Conservation (phyloP, 202 grass and related monocot genomes). For the Zizania palustris region DNA sequence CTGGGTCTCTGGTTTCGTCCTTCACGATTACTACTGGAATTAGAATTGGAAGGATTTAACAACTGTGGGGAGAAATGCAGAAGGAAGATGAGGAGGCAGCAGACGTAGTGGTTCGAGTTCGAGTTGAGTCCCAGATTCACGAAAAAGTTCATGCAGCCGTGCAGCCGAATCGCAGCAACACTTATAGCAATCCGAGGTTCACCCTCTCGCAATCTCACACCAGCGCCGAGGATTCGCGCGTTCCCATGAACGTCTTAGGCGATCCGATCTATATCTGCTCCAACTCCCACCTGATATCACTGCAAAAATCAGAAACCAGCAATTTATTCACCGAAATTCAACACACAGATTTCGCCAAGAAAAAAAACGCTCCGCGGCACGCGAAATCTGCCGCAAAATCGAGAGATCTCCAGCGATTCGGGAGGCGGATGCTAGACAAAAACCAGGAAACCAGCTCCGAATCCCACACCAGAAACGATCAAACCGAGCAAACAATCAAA, state of each 20-base stretch:
- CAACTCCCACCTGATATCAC: slow-evolving; percentile 10
- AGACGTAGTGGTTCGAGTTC: slow-evolving; percentile 96
- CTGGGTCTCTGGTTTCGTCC: slow-evolving; percentile 34
- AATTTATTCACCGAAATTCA: background rate
- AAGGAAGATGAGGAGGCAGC: slow-evolving; percentile 89
- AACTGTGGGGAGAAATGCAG: slow-evolving; percentile 95
- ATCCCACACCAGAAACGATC: background rate
- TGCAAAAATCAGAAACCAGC: slow-evolving; percentile 38
- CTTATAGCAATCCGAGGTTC: slow-evolving; percentile 19
- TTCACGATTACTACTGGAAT: slow-evolving; percentile 53
- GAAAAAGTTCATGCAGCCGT: slow-evolving; percentile 90
- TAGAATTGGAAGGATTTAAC: slow-evolving; percentile 48
- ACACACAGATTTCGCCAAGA: background rate
- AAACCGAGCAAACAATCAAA: slow-evolving; percentile 9
- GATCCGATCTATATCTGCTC: background rate
- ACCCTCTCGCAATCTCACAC: slow-evolving; percentile 44
- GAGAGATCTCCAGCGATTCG: background rate
- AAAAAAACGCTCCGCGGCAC: background rate
- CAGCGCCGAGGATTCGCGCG: background rate
- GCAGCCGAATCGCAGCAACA: slow-evolving; percentile 36
- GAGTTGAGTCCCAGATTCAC: slow-evolving; percentile 94
- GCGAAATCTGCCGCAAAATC: background rate
- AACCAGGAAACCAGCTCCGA: slow-evolving; percentile 3
- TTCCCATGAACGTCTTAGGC: slow-evolving; percentile 44
- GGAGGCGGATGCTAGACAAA: background rate